Conservation (phyloP, 208 protist species). For the Trypanosoma avium region DNA sequence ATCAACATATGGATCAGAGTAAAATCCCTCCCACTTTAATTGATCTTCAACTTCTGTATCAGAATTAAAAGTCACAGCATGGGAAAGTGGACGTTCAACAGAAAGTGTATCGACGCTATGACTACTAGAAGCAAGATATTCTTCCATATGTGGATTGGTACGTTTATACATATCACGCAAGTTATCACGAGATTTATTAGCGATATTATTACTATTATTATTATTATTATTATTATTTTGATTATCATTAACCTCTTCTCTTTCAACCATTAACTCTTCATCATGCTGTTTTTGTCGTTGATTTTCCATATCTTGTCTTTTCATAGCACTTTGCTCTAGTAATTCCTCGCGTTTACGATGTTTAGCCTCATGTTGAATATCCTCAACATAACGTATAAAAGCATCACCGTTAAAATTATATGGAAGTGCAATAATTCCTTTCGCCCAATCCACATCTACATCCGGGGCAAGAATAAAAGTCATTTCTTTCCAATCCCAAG, state of each 20-base stretch:
- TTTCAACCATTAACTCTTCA: constrained; percentile 53
- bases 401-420: constrained; percentile 88
- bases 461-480: constrained; percentile 76
- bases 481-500: constrained; percentile 91
- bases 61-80: constrained; percentile 85
- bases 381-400: constrained; percentile 85
- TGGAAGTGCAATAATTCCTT: constrained; percentile 66
- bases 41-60: constrained; percentile 85
- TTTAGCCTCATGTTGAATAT: constrained; percentile 78
- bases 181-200: not conserved
- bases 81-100: constrained; percentile 81
- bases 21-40: constrained; percentile 90
- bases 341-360: constrained; percentile 52
- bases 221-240: not conserved
- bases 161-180: constrained; percentile 56
- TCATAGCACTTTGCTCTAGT: constrained; percentile 60
- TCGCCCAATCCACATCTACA: constrained; percentile 83
- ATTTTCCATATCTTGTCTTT: constrained; percentile 41
- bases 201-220: not conserved
- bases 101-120: constrained; percentile 62
- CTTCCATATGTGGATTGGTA: constrained; percentile 76
- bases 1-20: constrained; percentile 81
- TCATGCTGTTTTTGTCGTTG: constrained; percentile 43
- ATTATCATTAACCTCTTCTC: constrained; percentile 10
- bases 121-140: constrained; percentile 78